Percentiles rank a stretch among this genome's conserved stretches.
Evolutionary conservation across 768 basidiomycete genomes (phyloP).

Genomic region (Macrolepiota fuliginosa): DNA sequence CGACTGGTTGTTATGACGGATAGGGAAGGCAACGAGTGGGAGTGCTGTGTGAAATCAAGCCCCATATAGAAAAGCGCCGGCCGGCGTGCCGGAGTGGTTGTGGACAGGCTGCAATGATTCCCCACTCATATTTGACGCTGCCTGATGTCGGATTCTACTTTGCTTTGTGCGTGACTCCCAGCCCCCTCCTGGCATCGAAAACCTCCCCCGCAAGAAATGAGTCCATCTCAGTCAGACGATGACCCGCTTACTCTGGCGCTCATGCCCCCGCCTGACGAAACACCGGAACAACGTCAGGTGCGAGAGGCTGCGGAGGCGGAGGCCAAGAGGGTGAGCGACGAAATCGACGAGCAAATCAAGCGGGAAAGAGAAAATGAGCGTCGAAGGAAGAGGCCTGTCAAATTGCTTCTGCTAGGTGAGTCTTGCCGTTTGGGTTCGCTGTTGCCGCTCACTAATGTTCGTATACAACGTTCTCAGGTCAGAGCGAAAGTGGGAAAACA

Average conservation of each 20-base stretch:
- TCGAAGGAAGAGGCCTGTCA: slow-evolving; percentile 68
- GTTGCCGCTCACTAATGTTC: slow-evolving; percentile 5
- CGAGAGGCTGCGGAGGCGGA: slow-evolving; percentile 63
- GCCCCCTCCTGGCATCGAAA: slow-evolving; percentile 7
- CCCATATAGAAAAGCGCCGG: background rate
- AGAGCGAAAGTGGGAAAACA: slow-evolving; percentile 79
- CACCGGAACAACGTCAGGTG: slow-evolving; percentile 48
- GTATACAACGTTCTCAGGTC: slow-evolving; percentile 31
- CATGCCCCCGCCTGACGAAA: slow-evolving; percentile 65
- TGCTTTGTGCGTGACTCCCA: slow-evolving; percentile 11
- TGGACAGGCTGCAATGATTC: background rate
- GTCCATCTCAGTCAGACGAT: slow-evolving; percentile 35
- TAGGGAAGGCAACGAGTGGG: background rate
- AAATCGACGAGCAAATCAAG: slow-evolving; percentile 73
- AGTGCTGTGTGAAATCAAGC: background rate
- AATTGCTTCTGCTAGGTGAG: slow-evolving; percentile 67
- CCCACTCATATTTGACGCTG: slow-evolving; percentile 8
- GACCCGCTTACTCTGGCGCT: slow-evolving; percentile 63
- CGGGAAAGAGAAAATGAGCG: slow-evolving; percentile 55
- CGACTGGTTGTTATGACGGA: background rate
- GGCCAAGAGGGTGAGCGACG: slow-evolving; percentile 63
- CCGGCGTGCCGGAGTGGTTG: background rate
- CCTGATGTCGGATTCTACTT: slow-evolving; percentile 9
- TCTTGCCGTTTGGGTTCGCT: slow-evolving; percentile 12
- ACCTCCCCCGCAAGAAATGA: slow-evolving; percentile 17